Evolutionary conservation across 139 green algal genomes (phyloP), one percentile per base, ranked within the genome.

Genomic region (Spirogloea muscicola): DNA sequence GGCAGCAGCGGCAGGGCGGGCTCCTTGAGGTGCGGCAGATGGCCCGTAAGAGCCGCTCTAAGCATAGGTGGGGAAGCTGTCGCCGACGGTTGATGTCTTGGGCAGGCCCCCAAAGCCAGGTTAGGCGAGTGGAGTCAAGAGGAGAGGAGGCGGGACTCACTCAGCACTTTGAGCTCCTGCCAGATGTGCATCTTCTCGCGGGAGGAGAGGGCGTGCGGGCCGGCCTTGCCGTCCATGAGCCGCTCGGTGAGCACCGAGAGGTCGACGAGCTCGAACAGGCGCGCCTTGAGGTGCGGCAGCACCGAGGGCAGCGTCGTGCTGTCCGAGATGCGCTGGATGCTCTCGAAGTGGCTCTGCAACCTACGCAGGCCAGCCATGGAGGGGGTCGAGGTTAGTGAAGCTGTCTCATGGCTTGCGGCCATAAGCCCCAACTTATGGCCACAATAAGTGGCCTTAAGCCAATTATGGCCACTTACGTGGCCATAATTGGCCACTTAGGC

Each of bases 301-400:
- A 92, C 72, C 4, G 82, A 85, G n/a, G 87, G 87, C 27, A 91
- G 63, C 5, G 87, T 91, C n/a, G 86, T 91, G 42, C 25, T 69
- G 60, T 90, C 86, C 0, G 81, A 74, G 58, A 91, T 91, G 9
- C 74, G 43, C 66, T 92, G 87, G n/a, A 91, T 88, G 43, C 51
- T 85, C 31, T 92, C 81, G 65, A 91, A 91, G 68, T 91, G 87
- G 7, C n/a, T 34, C 43, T 77, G 73, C 65, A 81, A 21, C 41
- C 73, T 81, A 57, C 27, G 31, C 9, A 62, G 49, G 27, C 21
- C 10, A 29, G n/a, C n/a, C n/a, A n/a, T n/a, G n/a, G n/a, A n/a
- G n/a, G n/a, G n/a, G n/a, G n/a, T n/a, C 44, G 44, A 52, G 44
- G 13, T 27, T 16, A 52, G 44, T 52, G 16, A 52, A 52, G 44